phyloP scores from a whole-genome alignment of 441 rosid genomes.

The Eruca vesicaria region DNA sequence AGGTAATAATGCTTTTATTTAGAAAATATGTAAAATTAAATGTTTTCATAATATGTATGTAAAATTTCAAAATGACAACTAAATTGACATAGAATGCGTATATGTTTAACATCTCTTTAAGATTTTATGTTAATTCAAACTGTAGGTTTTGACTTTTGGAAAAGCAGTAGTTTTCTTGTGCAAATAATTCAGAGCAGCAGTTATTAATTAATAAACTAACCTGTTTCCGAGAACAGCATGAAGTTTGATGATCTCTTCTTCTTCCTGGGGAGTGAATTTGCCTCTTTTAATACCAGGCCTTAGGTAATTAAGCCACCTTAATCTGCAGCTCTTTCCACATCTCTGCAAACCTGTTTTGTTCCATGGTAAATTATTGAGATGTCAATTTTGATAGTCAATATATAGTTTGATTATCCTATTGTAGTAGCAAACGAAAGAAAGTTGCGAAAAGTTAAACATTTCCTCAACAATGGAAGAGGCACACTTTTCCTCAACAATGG shows the following conservation, averaged over 20 bases:
- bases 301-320: slow-evolving; percentile 60
- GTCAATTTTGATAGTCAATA: not conserved
- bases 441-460: slow-evolving; percentile 1
- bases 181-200: not conserved
- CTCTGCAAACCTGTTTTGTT: slow-evolving; percentile 42
- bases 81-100: no score
- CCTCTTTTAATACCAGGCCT: slow-evolving; percentile 58
- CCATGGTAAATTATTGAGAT: not conserved
- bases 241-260: slow-evolving; percentile 44
- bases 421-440: slow-evolving; percentile 31
- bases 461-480: not conserved
- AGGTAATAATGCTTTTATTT: no score
- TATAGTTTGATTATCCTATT: not conserved
- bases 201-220: slow-evolving; percentile 14
- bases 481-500: not conserved
- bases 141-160: not conserved
- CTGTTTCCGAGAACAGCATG: slow-evolving; percentile 58
- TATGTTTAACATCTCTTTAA: no score
- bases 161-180: not conserved
- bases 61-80: no score
- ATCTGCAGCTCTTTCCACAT: slow-evolving; percentile 57
- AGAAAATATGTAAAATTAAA: no score
- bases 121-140: not conserved
- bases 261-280: slow-evolving; percentile 50
- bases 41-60: no score